These are phyloP conservation scores for Cnidoscolus chayamansa DNA, from an alignment of 441 rosid genomes.

Conservation along the genomic window DNA sequence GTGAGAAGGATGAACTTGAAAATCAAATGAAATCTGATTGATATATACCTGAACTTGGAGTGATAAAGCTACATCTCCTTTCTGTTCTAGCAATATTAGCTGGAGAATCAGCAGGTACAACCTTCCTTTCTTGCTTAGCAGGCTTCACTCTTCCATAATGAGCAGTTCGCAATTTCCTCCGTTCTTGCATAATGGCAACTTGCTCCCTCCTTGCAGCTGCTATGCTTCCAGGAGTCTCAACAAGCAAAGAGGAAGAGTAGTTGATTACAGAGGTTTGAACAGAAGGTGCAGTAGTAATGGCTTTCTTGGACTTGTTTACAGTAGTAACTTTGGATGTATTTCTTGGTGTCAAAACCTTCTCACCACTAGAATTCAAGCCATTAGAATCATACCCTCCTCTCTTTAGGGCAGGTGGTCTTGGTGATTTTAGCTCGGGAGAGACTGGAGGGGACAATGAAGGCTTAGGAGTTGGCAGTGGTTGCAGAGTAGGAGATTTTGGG, in stretches of 20 bases:
- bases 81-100: conserved; percentile 20
- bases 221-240: conserved; percentile 57
- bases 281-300: conserved; percentile 6
- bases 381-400: conserved; percentile 23
- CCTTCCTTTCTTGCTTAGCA: conserved; percentile 27
- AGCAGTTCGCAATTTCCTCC: conserved; percentile 48
- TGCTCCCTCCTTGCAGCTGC: conserved; percentile 70
- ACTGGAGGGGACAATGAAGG: conserved; percentile 44
- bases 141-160: conserved; percentile 67
- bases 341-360: conserved; percentile 26
- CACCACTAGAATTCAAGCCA: conserved; percentile 28
- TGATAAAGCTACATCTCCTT: conserved; percentile 67
- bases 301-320: conserved; percentile 26
- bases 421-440: conserved; percentile 47
- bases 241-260: conserved; percentile 26
- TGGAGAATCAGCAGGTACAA: conserved; percentile 21
- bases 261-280: conserved; percentile 1
- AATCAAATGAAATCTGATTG: too few species aligned
- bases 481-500: conserved; percentile 28
- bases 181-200: conserved; percentile 50
- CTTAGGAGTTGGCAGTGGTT: conserved; percentile 16
- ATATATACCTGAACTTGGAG: conserved; percentile 53
- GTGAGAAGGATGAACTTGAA: background rate
- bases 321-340: conserved; percentile 22
- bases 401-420: conserved; percentile 29